Conservation (phyloP, 352 stramenopile species). For the Globisporangium paroecandrum region DNA sequence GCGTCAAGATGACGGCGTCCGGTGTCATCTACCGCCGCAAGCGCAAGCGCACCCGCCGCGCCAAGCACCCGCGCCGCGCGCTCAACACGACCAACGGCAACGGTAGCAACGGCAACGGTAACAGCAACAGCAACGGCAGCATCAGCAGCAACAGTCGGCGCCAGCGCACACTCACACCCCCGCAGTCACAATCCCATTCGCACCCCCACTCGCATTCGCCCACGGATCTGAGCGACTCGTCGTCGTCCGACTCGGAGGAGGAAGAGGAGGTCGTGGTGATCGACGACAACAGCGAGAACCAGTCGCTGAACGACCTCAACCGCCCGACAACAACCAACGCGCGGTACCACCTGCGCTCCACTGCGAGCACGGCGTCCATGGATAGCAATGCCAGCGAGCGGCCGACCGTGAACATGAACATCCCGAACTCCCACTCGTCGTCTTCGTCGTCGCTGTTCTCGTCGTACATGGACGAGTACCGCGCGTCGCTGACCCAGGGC, state of each 20-base stretch:
- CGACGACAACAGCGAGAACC: conserved; percentile 12
- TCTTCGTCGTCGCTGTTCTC: conserved; percentile 15
- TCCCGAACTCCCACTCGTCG: neutral
- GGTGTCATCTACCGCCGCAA: conserved; percentile 54
- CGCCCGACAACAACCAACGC: neutral
- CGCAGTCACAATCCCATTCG: neutral
- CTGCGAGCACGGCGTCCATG: neutral
- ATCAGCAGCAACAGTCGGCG: conserved; percentile 7
- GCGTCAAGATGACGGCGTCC: conserved; percentile 51
- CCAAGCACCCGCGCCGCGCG: neutral
- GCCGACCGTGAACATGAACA: neutral
- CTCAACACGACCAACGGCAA: conserved; percentile 20
- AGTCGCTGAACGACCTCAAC: conserved; percentile 10
- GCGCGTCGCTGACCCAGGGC: conserved; percentile 32
- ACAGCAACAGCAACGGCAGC: no score
- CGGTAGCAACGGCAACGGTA: neutral
- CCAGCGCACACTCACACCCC: neutral
- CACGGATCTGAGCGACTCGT: conserved; percentile 31
- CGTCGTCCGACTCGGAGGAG: conserved; percentile 36
- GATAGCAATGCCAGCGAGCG: neutral
- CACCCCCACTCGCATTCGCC: conserved; percentile 3
- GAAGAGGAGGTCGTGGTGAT: conserved; percentile 19
- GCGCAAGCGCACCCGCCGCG: conserved; percentile 8
- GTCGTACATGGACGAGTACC: conserved; percentile 52
- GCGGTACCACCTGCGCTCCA: neutral